Base-by-base conservation (phyloP, 805 yeast genomes). In the Candida ascalaphidarum region DNA sequence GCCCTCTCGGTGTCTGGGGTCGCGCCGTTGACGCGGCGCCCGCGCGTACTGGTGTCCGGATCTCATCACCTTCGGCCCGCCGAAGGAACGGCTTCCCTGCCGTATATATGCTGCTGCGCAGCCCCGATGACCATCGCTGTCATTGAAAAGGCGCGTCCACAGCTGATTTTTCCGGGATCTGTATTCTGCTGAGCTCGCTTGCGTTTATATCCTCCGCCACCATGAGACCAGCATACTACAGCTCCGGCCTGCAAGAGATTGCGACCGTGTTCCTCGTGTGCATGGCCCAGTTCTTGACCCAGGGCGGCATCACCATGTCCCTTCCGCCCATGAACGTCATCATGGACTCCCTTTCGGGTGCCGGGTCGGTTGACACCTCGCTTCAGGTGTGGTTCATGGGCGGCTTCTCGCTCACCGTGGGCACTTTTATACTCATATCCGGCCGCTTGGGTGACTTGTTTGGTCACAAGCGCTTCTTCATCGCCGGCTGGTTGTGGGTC, bases 381-480 rank as follows among this genome's bases (percentile, higher is more conserved):
- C 18, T 13, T 14, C 34, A 33, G 17, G 29, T 37, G 14, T 37
- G 94, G 92, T 72, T 74, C 44, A 65, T 75, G 62, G 85, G 86
- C 2, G 69, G 83, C 1, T 79, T 72, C 45, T 75, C 84, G 0
- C 52, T 81, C 30, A 73, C 84, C 0, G 71, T 79, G 4, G 89
- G 89, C 9, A 77, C 89, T 0, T 74, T 81, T 36, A 80, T 81
- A 28, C 49, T 81, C 21, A 58, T 76, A 4, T 68, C 80, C 21
- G 92, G 92, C 7, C 63, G 77, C 27, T 44, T 79, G 25, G 92
- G 94, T 19, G 94, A 81, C 43, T 56, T 80, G 9, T 73, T 71
- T 39, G 92, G 92, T 0, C 58, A 77, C 29, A 75, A 73, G 33
- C 54, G 47, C 22, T 50, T 73, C n/a, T 59, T 77, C 30, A 23